These are phyloP conservation scores for Leptographium radiaticola DNA, from an alignment of 2,329 filamentous ascomycete genomes.

Conservation along the genomic window DNA sequence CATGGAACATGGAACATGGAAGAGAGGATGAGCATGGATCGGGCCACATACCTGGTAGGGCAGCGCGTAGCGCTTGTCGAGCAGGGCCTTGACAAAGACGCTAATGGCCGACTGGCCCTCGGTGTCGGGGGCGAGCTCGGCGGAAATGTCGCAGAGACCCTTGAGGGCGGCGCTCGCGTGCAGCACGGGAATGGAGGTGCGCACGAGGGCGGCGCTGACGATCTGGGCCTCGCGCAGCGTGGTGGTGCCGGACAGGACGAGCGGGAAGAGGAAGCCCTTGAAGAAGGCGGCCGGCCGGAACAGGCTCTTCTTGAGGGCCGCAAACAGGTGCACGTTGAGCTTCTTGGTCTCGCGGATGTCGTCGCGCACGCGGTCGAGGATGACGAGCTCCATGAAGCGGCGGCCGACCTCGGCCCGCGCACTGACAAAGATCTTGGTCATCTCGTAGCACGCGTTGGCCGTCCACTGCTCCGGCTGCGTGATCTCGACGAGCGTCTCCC, in stretches of 20 bases:
- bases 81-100: constrained; percentile 81
- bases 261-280: constrained; percentile 82
- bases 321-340: constrained; percentile 90
- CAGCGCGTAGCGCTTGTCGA: constrained; percentile 95
- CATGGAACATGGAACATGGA: too few species aligned
- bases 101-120: constrained; percentile 88
- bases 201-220: constrained; percentile 69
- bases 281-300: constrained; percentile 96
- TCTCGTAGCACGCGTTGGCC: constrained; percentile 70
- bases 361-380: constrained; percentile 82
- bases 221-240: constrained; percentile 88
- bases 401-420: constrained; percentile 69
- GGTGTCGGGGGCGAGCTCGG: constrained; percentile 71
- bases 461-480: constrained; percentile 53
- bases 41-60: constrained; percentile 62
- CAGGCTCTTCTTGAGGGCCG: constrained; percentile 77
- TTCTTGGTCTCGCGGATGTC: constrained; percentile 92
- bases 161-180: constrained; percentile 89
- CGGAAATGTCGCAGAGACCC: constrained; percentile 84
- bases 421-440: constrained; percentile 85
- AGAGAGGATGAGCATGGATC: neutral
- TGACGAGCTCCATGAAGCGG: constrained; percentile 72
- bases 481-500: constrained; percentile 33
- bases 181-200: constrained; percentile 78
- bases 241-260: constrained; percentile 75